Evolutionary conservation across 2,329 filamentous ascomycete genomes (phyloP).

Genomic region (Sclerotinia borealis): DNA sequence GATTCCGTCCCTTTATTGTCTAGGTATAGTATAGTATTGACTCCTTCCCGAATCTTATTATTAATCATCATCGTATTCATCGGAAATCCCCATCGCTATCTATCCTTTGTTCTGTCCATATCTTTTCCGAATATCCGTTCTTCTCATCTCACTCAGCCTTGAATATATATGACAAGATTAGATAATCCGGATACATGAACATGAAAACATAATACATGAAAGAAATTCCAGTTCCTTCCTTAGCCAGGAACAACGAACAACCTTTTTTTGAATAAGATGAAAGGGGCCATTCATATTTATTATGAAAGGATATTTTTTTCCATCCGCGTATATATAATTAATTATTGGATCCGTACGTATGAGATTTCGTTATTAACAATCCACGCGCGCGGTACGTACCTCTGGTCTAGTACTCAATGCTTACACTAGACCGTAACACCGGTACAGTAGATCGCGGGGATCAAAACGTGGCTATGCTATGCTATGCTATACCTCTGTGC

Average conservation of each 20-base stretch:
- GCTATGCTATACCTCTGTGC: too few relatives aligned
- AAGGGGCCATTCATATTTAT: not conserved
- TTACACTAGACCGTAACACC: too few relatives aligned
- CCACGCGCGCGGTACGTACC: not conserved
- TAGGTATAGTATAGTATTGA: too few relatives aligned
- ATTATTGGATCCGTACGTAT: not conserved
- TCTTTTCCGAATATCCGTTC: not conserved
- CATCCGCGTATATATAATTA: not conserved
- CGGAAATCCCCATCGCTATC: not conserved
- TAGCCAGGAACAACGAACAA: constrained; percentile 5
- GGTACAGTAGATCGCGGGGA: not conserved
- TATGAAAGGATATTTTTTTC: not conserved
- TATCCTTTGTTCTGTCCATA: not conserved
- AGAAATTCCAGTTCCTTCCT: constrained; percentile 4
- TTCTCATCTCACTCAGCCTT: too few relatives aligned
- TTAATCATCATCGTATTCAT: not conserved
- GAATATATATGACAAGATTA: not conserved
- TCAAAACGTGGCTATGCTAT: not conserved
- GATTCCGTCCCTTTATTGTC: not conserved
- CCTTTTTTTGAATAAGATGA: not conserved
- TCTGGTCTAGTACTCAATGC: too few relatives aligned
- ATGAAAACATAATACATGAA: too few relatives aligned
- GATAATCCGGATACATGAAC: not conserved
- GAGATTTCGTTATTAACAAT: not conserved
- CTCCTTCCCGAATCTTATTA: not conserved